phyloP scores from a whole-genome alignment of 768 basidiomycete genomes.

The Zangia roseola region DNA sequence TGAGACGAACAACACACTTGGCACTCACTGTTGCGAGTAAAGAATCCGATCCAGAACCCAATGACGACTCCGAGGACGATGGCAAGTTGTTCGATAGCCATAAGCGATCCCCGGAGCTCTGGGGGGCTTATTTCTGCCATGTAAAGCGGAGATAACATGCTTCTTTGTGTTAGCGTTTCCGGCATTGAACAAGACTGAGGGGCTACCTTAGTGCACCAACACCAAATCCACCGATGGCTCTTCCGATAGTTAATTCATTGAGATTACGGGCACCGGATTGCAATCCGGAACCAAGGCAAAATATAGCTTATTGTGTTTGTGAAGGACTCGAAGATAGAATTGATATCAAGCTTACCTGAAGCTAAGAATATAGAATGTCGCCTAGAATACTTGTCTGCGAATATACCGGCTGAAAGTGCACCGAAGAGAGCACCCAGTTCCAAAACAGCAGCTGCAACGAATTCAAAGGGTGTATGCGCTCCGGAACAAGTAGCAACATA shows the following conservation, averaged over 20 bases:
- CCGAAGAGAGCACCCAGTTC: slow-evolving; percentile 82
- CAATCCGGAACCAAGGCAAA: slow-evolving; percentile 68
- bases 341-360: slow-evolving; percentile 47
- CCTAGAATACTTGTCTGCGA: slow-evolving; percentile 68
- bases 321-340: slow-evolving; percentile 3
- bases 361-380: slow-evolving; percentile 65
- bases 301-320: slow-evolving; percentile 47
- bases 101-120: slow-evolving; percentile 73
- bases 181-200: slow-evolving; percentile 8
- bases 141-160: slow-evolving; percentile 79
- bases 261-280: slow-evolving; percentile 62
- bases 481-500: slow-evolving; percentile 33
- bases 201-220: slow-evolving; percentile 71
- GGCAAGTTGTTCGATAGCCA: slow-evolving; percentile 77
- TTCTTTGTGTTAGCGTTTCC: slow-evolving; percentile 25
- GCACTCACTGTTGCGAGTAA: slow-evolving; percentile 59
- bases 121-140: slow-evolving; percentile 86
- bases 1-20: background rate
- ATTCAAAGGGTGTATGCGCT: background rate
- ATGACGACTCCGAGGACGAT: slow-evolving; percentile 81
- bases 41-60: slow-evolving; percentile 81
- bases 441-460: slow-evolving; percentile 61
- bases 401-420: slow-evolving; percentile 61
- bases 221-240: slow-evolving; percentile 75
- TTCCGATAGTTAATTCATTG: slow-evolving; percentile 59